A percentile compares a stretch with the other conserved stretches of the same genome.
phyloP scores from a whole-genome alignment of 805 yeast genomes.

The Cephaloascus fragrans region DNA sequence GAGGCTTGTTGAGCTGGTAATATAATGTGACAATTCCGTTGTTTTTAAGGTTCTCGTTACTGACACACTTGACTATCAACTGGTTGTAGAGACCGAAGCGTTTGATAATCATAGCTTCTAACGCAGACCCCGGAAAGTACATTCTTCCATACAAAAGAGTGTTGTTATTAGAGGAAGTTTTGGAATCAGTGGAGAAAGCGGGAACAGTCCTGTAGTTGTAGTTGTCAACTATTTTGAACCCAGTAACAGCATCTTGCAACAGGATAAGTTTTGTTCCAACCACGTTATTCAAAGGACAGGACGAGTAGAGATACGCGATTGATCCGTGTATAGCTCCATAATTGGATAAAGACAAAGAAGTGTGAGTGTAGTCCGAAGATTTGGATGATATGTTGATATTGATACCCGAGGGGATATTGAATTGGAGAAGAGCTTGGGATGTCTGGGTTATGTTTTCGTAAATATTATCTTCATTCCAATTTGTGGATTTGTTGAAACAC shows the following conservation, averaged over 20 bases:
- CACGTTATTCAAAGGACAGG: constrained; percentile 43
- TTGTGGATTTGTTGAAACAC: constrained; percentile 58
- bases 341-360: constrained; percentile 62
- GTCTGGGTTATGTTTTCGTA: constrained; percentile 71
- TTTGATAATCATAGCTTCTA: constrained; percentile 81
- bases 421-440: constrained; percentile 60
- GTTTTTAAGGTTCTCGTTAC: constrained; percentile 46
- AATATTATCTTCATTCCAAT: constrained; percentile 74
- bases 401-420: constrained; percentile 59
- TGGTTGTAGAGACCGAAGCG: constrained; percentile 53
- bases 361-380: constrained; percentile 59
- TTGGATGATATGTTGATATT: constrained; percentile 60
- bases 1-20: constrained; percentile 58
- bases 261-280: constrained; percentile 41
- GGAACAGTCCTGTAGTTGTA: constrained; percentile 4
- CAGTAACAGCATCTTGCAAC: constrained; percentile 59
- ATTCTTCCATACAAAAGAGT: constrained; percentile 73
- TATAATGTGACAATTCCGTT: constrained; percentile 56
- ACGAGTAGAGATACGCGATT: constrained; percentile 68
- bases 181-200: constrained; percentile 10
- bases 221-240: constrained; percentile 54
- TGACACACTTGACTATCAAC: constrained; percentile 63
- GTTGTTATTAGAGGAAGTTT: constrained; percentile 2
- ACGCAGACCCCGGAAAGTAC: constrained; percentile 76
- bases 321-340: constrained; percentile 67